Evolutionary conservation across 805 yeast species (phyloP).

Genomic region (Yarrowia keelungensis): DNA sequence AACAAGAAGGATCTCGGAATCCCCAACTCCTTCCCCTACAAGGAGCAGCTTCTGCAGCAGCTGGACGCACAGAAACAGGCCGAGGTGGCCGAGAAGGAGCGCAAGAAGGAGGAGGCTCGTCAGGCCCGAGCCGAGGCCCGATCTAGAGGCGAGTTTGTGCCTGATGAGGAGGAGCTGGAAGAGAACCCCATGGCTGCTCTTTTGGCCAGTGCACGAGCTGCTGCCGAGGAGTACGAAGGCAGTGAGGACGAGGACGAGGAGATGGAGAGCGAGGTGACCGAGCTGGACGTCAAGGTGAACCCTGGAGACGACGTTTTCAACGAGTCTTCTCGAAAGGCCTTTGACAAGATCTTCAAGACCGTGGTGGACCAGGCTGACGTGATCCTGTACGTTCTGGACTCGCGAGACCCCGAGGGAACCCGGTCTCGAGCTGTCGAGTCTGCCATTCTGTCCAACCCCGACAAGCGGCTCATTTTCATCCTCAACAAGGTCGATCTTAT

Average conservation of each 20-base stretch:
- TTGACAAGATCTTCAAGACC: slow-evolving; percentile 90
- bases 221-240: slow-evolving; percentile 78
- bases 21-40: slow-evolving; percentile 94
- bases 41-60: slow-evolving; percentile 73
- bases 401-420: slow-evolving; percentile 96
- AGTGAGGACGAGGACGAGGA: slow-evolving; percentile 55
- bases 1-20: slow-evolving; percentile 89
- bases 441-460: slow-evolving; percentile 78
- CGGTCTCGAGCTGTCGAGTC: slow-evolving; percentile 91
- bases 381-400: slow-evolving; percentile 90
- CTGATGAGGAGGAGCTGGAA: slow-evolving; percentile 48
- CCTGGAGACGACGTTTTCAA: slow-evolving; percentile 52
- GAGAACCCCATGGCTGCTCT: slow-evolving; percentile 76
- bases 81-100: slow-evolving; percentile 53
- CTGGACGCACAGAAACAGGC: slow-evolving; percentile 59
- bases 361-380: slow-evolving; percentile 95
- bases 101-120: slow-evolving; percentile 48
- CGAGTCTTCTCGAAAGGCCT: slow-evolving; percentile 67
- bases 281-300: slow-evolving; percentile 53
- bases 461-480: slow-evolving; percentile 83
- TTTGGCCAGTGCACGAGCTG: slow-evolving; percentile 86
- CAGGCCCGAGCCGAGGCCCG: slow-evolving; percentile 47
- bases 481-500: slow-evolving; percentile 92
- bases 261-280: slow-evolving; percentile 58
- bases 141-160: slow-evolving; percentile 51